A percentile compares a stretch with the other conserved stretches of the same genome.
Evolutionary conservation across 1,139 yeast species (phyloP).

Genomic region (Pichia sp.): DNA sequence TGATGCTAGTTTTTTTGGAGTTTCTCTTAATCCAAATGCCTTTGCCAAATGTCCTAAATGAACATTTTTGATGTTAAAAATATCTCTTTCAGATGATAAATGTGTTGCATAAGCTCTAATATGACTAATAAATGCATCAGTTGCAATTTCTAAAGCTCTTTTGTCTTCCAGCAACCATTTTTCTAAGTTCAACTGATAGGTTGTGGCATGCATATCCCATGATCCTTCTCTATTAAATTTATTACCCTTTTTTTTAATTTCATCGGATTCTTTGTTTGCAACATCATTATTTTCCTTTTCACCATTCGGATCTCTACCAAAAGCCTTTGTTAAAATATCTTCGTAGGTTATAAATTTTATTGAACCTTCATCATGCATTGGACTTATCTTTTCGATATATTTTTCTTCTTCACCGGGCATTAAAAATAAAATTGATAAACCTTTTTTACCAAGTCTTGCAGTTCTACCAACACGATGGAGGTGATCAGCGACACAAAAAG

Average conservation of each 20-base stretch:
- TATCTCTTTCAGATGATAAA: constrained; percentile 66
- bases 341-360: constrained; percentile 46
- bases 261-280: constrained; percentile 27
- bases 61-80: constrained; percentile 70
- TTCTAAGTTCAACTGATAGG: constrained; percentile 90
- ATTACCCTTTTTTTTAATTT: constrained; percentile 28
- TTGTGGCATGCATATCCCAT: constrained; percentile 95
- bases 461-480: constrained; percentile 96
- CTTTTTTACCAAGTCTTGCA: constrained; percentile 91
- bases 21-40: constrained; percentile 88
- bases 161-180: constrained; percentile 75
- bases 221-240: constrained; percentile 33
- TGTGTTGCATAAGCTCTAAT: constrained; percentile 97
- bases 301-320: constrained; percentile 41
- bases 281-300: constrained; percentile 20
- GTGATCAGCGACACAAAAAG: constrained; percentile 82
- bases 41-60: constrained; percentile 96
- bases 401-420: constrained; percentile 86
- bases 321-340: constrained; percentile 50
- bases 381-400: constrained; percentile 55
- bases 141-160: constrained; percentile 43
- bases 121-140: constrained; percentile 78
- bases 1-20: constrained; percentile 62
- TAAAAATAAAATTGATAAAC: constrained; percentile 65
- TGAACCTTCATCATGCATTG: constrained; percentile 60